Conservation (phyloP, 2,329 filamentous ascomycete species). For the Niveomyces coronatus region DNA sequence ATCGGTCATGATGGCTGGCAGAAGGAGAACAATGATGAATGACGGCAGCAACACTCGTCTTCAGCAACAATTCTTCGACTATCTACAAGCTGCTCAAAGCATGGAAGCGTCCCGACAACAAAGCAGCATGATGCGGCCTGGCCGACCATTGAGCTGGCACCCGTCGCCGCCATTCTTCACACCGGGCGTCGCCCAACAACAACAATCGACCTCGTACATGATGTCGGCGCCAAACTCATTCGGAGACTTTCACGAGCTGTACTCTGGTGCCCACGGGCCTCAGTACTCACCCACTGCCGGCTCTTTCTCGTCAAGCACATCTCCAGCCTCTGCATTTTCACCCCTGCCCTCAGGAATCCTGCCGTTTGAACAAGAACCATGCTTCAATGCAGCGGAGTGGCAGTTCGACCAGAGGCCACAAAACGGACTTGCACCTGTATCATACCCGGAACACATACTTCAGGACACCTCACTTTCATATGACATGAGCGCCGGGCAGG, state of each 20-base stretch:
- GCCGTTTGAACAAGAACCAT: slow-evolving; percentile 27
- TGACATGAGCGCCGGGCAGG: neutral
- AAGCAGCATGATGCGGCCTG: slow-evolving; percentile 20
- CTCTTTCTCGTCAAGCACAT: slow-evolving; percentile 48
- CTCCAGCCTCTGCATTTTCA: slow-evolving; percentile 44
- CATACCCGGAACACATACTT: slow-evolving; percentile 17
- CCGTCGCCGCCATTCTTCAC: slow-evolving; percentile 42
- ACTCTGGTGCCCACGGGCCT: slow-evolving; percentile 25
- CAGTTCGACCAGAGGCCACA: too few relatives aligned
- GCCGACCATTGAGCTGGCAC: slow-evolving; percentile 67
- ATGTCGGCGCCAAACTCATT: slow-evolving; percentile 27
- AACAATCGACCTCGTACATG: slow-evolving; percentile 21
- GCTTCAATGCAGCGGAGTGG: slow-evolving; percentile 30
- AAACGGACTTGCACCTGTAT: slow-evolving; percentile 22
- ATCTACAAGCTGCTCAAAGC: slow-evolving; percentile 20
- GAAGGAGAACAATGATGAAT: slow-evolving; percentile 48
- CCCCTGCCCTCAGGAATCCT: slow-evolving; percentile 40
- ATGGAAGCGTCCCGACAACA: slow-evolving; percentile 11
- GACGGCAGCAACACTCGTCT: slow-evolving; percentile 35
- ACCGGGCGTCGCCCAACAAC: slow-evolving; percentile 23
- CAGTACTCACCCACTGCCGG: slow-evolving; percentile 42
- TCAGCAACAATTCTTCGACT: slow-evolving; percentile 37
- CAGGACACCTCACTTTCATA: slow-evolving; percentile 15
- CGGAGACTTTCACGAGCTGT: slow-evolving; percentile 32
- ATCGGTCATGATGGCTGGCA: slow-evolving; percentile 34